Evolutionary conservation across 1,284 basidiomycete species (phyloP), one percentile per base, ranked within the genome.

Genomic region (Laetiporus sulphureus): DNA sequence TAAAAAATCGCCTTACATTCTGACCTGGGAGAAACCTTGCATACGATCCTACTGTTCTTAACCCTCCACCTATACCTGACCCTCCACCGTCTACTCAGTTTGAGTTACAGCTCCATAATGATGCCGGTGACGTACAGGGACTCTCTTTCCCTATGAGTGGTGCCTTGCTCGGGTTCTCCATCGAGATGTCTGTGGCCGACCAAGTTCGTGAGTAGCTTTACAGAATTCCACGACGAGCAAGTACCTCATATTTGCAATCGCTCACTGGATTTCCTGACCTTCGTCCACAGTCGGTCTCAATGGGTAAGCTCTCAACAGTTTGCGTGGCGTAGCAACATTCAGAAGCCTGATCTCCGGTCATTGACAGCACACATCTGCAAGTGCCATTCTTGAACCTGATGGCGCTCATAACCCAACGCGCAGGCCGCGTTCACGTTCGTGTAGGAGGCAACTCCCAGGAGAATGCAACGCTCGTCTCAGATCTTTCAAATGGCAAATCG

Each of bases 371-470:
- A 7, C 31, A 37, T 21, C 31, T 42, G 5, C 35, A 41, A 30
- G 32, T 49, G 7, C 40, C 40, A 5, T 40, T 38, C n/a, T 35
- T 33, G 13, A 90, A 90, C 60, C 72, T 89, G 41, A 71, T 91
- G 66, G 69, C 77, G 4, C 81, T 79, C 47, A 64, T 89, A 32
- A 63, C 70, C 46, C 69, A 77, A 36, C 73, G 83, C 10, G 69
- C 67, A 6, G 85, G 85, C 1, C 56, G 68, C 4, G 68, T 83
- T 4, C 59, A 65, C 32, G 62, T 89, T 13, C 79, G 86, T 32
- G 71, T 89, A 3, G 87, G 86, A 25, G 87, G 86, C 41, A 89
- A 89, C 60, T 81, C 81, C 2, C 83, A 87, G 53, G 83, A 87
- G 46, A 71, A 66, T 19, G 77, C 79, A 4, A 47, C 47, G 7